Conservation (phyloP, 371 early-diverging fungal species). For the Synchytrium microbalum region DNA sequence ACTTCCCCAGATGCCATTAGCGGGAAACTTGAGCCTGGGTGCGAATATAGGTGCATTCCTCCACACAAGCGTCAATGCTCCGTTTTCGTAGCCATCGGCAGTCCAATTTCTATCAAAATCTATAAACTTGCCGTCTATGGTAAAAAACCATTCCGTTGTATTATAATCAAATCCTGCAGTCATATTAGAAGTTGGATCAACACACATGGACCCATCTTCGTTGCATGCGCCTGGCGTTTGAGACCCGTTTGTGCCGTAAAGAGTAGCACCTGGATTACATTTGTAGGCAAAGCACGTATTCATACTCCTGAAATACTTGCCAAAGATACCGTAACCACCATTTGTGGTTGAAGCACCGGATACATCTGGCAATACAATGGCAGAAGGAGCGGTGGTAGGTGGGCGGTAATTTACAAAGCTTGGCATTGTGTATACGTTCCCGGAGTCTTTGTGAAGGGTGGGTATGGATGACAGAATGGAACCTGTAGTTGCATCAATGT, state of each 20-base stretch:
- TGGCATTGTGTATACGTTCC: constrained; percentile 2
- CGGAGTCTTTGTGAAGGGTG: neutral
- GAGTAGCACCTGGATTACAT: constrained; percentile 12
- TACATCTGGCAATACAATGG: constrained; percentile 12
- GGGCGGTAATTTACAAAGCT: neutral
- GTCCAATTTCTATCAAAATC: constrained; percentile 23
- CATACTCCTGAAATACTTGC: constrained; percentile 17
- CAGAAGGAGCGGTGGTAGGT: constrained; percentile 4
- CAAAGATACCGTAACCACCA: constrained; percentile 11
- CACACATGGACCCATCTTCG: constrained; percentile 13
- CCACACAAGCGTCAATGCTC: constrained; percentile 16
- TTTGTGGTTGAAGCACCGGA: neutral
- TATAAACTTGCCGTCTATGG: constrained; percentile 20
- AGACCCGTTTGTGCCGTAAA: neutral
- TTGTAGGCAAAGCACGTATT: constrained; percentile 23
- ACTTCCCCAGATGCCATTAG: constrained; percentile 16
- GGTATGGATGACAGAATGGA: constrained; percentile 8
- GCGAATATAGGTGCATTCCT: constrained; percentile 20
- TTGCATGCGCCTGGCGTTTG: constrained; percentile 10
- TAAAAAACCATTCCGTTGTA: constrained; percentile 12
- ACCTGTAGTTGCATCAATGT: constrained; percentile 16
- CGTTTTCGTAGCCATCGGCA: constrained; percentile 17
- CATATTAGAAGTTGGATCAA: constrained; percentile 12
- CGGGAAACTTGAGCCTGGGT: constrained; percentile 9
- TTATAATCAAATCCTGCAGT: constrained; percentile 12